These are phyloP conservation scores for Calocera cornea DNA, from an alignment of 768 basidiomycete species.

Conservation along the genomic window DNA sequence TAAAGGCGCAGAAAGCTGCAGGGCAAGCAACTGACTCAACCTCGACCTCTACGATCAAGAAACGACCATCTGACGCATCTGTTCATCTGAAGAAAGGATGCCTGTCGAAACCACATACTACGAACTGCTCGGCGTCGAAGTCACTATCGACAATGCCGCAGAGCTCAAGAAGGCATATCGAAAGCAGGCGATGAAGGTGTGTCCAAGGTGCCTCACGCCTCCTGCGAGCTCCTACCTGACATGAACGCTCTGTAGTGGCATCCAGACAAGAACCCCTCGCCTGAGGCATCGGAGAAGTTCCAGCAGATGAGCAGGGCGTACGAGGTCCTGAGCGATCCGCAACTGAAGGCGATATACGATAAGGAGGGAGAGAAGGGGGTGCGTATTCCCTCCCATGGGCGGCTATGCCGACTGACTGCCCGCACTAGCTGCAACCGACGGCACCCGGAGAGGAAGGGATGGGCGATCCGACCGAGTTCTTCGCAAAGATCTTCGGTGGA, in stretches of 20 bases:
- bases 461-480: slow-evolving; percentile 90
- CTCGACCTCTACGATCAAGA: no score
- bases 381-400: slow-evolving; percentile 20
- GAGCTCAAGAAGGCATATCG: slow-evolving; percentile 90
- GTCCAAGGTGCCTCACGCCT: slow-evolving; percentile 16
- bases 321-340: slow-evolving; percentile 78
- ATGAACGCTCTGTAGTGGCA: slow-evolving; percentile 47
- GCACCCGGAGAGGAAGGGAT: slow-evolving; percentile 31
- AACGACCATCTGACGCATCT: no score
- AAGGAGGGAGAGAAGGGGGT: slow-evolving; percentile 88
- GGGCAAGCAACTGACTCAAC: no score
- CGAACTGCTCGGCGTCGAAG: slow-evolving; percentile 45
- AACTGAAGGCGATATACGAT: slow-evolving; percentile 81
- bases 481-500: slow-evolving; percentile 90
- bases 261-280: slow-evolving; percentile 85
- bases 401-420: slow-evolving; percentile 37
- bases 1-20: no score
- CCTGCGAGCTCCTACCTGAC: neutral
- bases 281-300: slow-evolving; percentile 92
- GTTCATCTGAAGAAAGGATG: neutral
- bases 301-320: slow-evolving; percentile 98
- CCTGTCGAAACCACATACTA: slow-evolving; percentile 66
- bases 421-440: neutral
- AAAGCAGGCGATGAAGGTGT: slow-evolving; percentile 83
- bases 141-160: slow-evolving; percentile 44